Base-by-base conservation (phyloP, 225 moss, liverwort and hornwort genomes). In the Straminergon stramineum region DNA sequence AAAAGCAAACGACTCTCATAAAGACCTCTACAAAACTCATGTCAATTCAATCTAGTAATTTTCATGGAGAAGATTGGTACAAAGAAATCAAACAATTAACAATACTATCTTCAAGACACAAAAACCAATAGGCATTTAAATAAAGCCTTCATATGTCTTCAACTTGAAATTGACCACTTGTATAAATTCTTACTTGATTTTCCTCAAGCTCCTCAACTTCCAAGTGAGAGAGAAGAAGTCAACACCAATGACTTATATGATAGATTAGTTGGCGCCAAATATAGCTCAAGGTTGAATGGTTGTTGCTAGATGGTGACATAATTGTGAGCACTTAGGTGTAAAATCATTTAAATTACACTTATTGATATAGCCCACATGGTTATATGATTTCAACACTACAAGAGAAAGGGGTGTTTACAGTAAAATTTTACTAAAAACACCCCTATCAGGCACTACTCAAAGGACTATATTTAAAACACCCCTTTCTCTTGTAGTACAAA, bases 291-390 rank as follows among this genome's bases (percentile, higher is more conserved):
- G 23, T 13, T 39, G 23, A 69, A 13, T 69, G 13, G 11, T n/a
- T 23, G 22, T 22, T 0, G 6, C n/a, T 1, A 22, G 1, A 69
- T 69, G 69, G 19, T 13, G 2, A n/a, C 5, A 13, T n/a, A 13
- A 69, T n/a, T 0, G 2, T 13, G 2, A 48, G 48, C 9, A 48
- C 6, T n/a, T 69, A 69, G 22, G 1, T 69, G 12, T 23, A 20
- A 22, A 69, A n/a, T 69, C n/a, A 22, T 0, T 69, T 23, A n/a
- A 69, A 4, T 69, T 66, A 31, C 3, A 66, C 10, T 0, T 20
- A 6, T 11, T 0, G 0, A 37, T 20, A 67, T 37, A 9, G 20
- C 20, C 11, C 2, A 24, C 39, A 41, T 24, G 0, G 5, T 39
- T 39, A 39, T 0, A 24, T 24, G 15, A 70, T 70, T 70, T 70